Evolutionary conservation across 1,284 basidiomycete species (phyloP).

Genomic region (Neonothopanus nambi): DNA sequence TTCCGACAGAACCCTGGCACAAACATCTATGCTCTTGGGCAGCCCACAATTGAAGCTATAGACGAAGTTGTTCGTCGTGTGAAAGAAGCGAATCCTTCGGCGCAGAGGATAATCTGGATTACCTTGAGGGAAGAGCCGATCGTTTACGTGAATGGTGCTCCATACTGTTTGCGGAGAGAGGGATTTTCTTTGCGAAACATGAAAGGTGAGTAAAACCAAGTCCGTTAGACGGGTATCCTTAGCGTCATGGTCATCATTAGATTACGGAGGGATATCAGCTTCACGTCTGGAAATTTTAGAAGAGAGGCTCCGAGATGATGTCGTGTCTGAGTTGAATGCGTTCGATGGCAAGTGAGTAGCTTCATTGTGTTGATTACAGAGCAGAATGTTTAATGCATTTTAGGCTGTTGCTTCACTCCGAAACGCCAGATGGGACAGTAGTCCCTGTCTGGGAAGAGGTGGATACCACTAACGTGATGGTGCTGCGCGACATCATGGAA

Average conservation of each 20-base stretch:
- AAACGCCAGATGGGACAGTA: constrained; percentile 86
- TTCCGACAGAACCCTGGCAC: constrained; percentile 86
- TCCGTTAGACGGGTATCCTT: constrained; percentile 3
- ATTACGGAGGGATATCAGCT: constrained; percentile 91
- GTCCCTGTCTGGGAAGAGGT: constrained; percentile 97
- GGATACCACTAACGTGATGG: constrained; percentile 73
- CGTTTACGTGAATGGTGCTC: constrained; percentile 90
- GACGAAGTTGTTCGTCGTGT: constrained; percentile 80
- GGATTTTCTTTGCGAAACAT: constrained; percentile 83
- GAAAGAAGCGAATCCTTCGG: constrained; percentile 59
- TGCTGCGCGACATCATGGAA: constrained; percentile 91
- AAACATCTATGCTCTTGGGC: constrained; percentile 90
- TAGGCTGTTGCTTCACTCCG: constrained; percentile 87
- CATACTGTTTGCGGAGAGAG: constrained; percentile 78
- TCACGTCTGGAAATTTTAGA: constrained; percentile 87
- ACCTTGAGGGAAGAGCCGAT: constrained; percentile 93
- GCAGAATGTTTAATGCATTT: not conserved
- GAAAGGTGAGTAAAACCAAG: constrained; percentile 62
- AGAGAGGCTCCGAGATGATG: constrained; percentile 89
- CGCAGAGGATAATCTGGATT: constrained; percentile 83
- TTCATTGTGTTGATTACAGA: too few relatives aligned
- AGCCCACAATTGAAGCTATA: constrained; percentile 92
- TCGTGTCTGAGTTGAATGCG: constrained; percentile 77
- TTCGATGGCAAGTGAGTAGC: constrained; percentile 80
- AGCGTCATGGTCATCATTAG: constrained; percentile 36